phyloP scores from a whole-genome alignment of 2,329 filamentous ascomycete species.

The Aspergillus amoenus region DNA sequence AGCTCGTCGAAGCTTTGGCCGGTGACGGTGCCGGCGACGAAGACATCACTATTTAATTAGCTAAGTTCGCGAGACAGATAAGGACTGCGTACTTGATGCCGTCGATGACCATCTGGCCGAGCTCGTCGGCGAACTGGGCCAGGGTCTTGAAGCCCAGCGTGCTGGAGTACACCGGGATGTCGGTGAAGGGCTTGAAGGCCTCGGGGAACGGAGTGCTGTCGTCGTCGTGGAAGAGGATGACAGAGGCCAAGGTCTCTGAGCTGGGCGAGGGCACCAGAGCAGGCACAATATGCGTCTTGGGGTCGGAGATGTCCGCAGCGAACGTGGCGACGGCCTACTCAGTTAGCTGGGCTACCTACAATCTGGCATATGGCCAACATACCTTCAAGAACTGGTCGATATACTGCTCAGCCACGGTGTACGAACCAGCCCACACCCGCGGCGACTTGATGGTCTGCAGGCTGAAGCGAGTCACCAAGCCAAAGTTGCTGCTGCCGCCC shows the following conservation, averaged over 20 bases:
- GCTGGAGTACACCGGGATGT: conserved; percentile 34
- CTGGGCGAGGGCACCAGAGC: conserved; percentile 26
- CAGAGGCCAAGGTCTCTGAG: conserved; percentile 29
- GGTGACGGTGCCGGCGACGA: conserved; percentile 36
- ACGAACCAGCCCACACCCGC: conserved; percentile 36
- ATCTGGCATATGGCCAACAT: not conserved
- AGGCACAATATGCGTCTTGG: conserved; percentile 31
- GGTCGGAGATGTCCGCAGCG: conserved; percentile 28
- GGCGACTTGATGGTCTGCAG: conserved; percentile 30
- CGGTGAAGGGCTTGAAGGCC: conserved; percentile 36
- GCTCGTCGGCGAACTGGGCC: conserved; percentile 33
- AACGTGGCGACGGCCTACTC: conserved; percentile 27
- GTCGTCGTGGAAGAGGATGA: conserved; percentile 41
- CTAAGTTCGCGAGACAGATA: not conserved
- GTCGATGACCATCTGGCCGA: conserved; percentile 31
- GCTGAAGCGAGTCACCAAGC: conserved; percentile 44
- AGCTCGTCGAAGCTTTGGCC: conserved; percentile 32
- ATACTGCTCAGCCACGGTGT: conserved; percentile 25
- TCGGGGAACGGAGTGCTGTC: conserved; percentile 29
- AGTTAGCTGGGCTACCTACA: conserved; percentile 8
- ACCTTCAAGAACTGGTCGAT: conserved; percentile 27
- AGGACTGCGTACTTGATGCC: conserved; percentile 30
- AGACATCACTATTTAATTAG: conserved; percentile 27
- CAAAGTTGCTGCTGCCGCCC: conserved; percentile 46
- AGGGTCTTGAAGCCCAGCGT: conserved; percentile 38